These are phyloP conservation scores for Candida sp. DNA, from an alignment of 1,139 yeast species.

Conservation along the genomic window DNA sequence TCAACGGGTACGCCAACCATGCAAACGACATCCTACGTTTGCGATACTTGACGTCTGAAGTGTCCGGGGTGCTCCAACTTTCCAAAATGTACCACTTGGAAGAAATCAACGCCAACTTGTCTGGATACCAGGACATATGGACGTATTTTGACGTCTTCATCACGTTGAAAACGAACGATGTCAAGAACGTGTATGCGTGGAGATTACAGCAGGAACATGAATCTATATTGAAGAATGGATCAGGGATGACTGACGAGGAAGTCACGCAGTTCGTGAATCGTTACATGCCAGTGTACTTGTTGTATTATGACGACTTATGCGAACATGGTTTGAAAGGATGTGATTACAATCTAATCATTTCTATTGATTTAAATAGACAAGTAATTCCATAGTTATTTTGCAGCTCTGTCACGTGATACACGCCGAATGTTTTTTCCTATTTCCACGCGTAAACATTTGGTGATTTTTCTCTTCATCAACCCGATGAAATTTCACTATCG, in stretches of 20 bases:
- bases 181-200: slow-evolving; percentile 78
- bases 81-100: slow-evolving; percentile 33
- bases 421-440: neutral
- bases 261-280: slow-evolving; percentile 74
- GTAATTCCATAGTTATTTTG: slow-evolving; percentile 2
- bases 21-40: slow-evolving; percentile 15
- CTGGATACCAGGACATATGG: slow-evolving; percentile 62
- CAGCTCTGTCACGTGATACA: neutral
- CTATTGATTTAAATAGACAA: slow-evolving; percentile 12
- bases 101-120: slow-evolving; percentile 53
- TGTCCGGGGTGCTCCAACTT: slow-evolving; percentile 23
- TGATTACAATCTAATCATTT: slow-evolving; percentile 9
- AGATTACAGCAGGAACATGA: slow-evolving; percentile 84
- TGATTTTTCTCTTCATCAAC: too few relatives aligned
- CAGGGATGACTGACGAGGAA: slow-evolving; percentile 80
- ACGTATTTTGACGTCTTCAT: slow-evolving; percentile 60
- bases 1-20: slow-evolving; percentile 67
- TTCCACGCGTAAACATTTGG: neutral
- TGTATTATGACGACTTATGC: slow-evolving; percentile 59
- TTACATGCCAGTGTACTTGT: slow-evolving; percentile 84
- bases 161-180: slow-evolving; percentile 57
- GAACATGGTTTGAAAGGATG: slow-evolving; percentile 9
- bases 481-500: neutral
- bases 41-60: slow-evolving; percentile 23
- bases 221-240: slow-evolving; percentile 55